Evolutionary conservation across 1,284 basidiomycete genomes (phyloP).

Genomic region (Porodaedalea pini): DNA sequence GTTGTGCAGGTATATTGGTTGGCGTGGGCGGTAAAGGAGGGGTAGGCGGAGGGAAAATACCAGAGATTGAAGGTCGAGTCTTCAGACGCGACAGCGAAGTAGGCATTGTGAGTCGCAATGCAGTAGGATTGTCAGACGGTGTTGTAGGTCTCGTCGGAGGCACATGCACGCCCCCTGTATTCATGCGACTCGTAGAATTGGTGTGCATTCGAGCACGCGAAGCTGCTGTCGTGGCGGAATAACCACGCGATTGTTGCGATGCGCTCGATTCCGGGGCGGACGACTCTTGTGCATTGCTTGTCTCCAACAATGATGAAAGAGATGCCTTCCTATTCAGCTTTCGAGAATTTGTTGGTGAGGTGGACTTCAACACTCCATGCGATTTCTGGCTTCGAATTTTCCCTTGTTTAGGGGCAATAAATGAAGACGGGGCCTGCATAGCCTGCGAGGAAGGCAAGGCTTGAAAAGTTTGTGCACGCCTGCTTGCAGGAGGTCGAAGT

Average conservation of each 20-base stretch:
- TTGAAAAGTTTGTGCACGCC: slow-evolving; percentile 59
- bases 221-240: slow-evolving; percentile 72
- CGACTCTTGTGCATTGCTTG: slow-evolving; percentile 47
- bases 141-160: slow-evolving; percentile 75
- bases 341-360: slow-evolving; percentile 55
- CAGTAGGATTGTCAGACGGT: slow-evolving; percentile 68
- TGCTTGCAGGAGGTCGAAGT: slow-evolving; percentile 38
- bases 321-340: slow-evolving; percentile 71
- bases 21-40: slow-evolving; percentile 34
- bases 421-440: slow-evolving; percentile 36
- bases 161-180: slow-evolving; percentile 58
- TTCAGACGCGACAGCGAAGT: slow-evolving; percentile 66
- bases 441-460: slow-evolving; percentile 41
- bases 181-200: slow-evolving; percentile 55
- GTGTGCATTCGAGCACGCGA: slow-evolving; percentile 71
- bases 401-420: slow-evolving; percentile 62
- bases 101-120: slow-evolving; percentile 82
- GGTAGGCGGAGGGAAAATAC: slow-evolving; percentile 51
- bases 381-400: slow-evolving; percentile 78
- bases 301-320: slow-evolving; percentile 66
- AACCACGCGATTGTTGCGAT: slow-evolving; percentile 43
- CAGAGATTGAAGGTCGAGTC: slow-evolving; percentile 66
- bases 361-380: slow-evolving; percentile 70
- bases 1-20: slow-evolving; percentile 44
- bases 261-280: slow-evolving; percentile 41